These are phyloP conservation scores for Phialophora verrucosa DNA, from an alignment of 2,329 filamentous ascomycete species.

Conservation along the genomic window DNA sequence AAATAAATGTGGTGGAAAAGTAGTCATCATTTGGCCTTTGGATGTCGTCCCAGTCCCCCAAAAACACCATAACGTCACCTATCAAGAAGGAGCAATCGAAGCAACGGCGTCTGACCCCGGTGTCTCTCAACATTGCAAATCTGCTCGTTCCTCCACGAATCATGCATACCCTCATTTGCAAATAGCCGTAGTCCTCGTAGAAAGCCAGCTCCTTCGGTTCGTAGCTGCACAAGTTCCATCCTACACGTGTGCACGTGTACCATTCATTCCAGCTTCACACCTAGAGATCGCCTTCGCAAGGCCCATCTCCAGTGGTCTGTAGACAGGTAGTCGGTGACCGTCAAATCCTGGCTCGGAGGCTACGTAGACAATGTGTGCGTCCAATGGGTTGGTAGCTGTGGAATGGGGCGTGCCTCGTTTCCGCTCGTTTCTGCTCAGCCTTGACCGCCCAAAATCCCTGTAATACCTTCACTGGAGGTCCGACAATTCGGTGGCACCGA, in stretches of 20 bases:
- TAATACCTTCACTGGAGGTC: not conserved
- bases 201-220: not conserved
- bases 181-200: not conserved
- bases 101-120: not conserved
- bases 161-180: not conserved
- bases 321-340: not conserved
- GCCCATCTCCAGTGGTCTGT: not conserved
- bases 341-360: not conserved
- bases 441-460: not conserved
- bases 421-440: not conserved
- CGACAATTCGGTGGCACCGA: not conserved
- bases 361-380: not conserved
- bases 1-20: not conserved
- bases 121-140: not conserved
- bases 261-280: not conserved
- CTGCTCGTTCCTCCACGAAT: not conserved
- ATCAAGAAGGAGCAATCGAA: not conserved
- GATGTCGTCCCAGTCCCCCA: not conserved
- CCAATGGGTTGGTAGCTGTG: not conserved
- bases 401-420: not conserved
- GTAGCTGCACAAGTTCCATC: not conserved
- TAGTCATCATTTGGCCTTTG: not conserved
- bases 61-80: not conserved
- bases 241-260: not conserved
- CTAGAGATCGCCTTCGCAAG: not conserved